Conservation (phyloP, 1,284 basidiomycete genomes). For the Singerocomus inundabilis region DNA sequence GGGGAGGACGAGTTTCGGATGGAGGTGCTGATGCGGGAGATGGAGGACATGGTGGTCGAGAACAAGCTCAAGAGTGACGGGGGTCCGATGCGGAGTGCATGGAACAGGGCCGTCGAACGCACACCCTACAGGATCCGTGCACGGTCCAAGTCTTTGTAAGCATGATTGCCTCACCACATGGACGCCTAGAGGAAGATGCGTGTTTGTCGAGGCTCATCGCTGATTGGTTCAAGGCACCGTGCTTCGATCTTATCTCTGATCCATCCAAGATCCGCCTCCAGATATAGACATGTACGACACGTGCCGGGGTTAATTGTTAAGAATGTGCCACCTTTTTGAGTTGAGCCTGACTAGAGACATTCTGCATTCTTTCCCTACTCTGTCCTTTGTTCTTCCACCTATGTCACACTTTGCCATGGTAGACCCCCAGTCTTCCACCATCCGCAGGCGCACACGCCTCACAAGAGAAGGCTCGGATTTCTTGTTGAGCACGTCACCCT, state of each 20-base stretch:
- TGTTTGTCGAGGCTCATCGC: no score
- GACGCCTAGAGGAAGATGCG: conserved; percentile 2
- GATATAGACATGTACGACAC: conserved; percentile 16
- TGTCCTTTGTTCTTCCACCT: background rate
- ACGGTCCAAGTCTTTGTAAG: conserved; percentile 32
- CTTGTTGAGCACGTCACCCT: conserved; percentile 13
- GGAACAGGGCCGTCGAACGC: conserved; percentile 41
- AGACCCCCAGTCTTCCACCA: conserved; percentile 4
- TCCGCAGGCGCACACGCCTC: conserved; percentile 2
- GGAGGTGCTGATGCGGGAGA: conserved; percentile 46
- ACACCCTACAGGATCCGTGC: conserved; percentile 13
- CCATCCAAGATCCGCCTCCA: conserved; percentile 11
- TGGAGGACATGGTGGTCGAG: conserved; percentile 66
- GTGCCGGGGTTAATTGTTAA: conserved; percentile 1
- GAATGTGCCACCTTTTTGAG: conserved; percentile 11
- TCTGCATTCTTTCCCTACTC: background rate
- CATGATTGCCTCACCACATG: conserved; percentile 11
- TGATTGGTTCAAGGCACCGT: conserved; percentile 4
- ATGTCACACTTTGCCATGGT: background rate
- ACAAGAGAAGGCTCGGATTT: conserved; percentile 13
- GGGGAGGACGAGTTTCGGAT: conserved; percentile 36
- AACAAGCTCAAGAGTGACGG: conserved; percentile 49
- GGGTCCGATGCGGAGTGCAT: conserved; percentile 52
- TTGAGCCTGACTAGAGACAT: background rate
- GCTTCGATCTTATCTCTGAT: conserved; percentile 20